Evolutionary conservation across 345 rosid genomes (phyloP).

Genomic region (Acer saccharum): DNA sequence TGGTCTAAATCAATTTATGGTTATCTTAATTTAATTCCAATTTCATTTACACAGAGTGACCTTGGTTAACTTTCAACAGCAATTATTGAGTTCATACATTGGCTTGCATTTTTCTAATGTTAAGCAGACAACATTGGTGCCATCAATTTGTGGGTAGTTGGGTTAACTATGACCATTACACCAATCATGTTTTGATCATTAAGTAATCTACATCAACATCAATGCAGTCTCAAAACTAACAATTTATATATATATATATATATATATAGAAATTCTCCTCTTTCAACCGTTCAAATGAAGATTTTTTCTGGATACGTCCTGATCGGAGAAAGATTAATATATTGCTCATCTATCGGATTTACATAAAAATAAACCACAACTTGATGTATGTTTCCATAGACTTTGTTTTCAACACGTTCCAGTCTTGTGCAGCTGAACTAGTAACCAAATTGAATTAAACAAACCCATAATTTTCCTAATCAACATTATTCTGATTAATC

Average conservation of each 20-base stretch:
- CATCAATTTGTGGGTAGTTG: background rate
- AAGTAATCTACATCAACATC: background rate
- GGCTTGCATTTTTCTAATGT: background rate
- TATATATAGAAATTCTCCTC: background rate
- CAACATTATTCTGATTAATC: background rate
- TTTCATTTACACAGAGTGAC: too few species aligned
- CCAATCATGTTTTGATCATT: background rate
- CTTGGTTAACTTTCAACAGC: too few species aligned
- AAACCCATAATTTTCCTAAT: background rate
- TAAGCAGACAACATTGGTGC: background rate
- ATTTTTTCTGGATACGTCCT: too few species aligned
- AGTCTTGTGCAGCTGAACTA: background rate
- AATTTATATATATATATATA: background rate
- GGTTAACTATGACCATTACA: background rate
- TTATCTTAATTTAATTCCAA: too few species aligned
- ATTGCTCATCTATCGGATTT: background rate
- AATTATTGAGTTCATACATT: background rate
- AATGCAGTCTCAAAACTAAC: background rate
- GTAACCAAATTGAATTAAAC: background rate
- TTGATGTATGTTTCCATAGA: background rate
- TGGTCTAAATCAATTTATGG: too few species aligned
- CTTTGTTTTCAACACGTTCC: background rate
- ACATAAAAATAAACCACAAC: slow-evolving; percentile 4
- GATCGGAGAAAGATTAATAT: background rate
- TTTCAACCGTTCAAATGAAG: background rate